Percentiles rank a stretch among this genome's conserved stretches.
Evolutionary conservation across 345 rosid species (phyloP).

Genomic region (Lepidium aucheri): DNA sequence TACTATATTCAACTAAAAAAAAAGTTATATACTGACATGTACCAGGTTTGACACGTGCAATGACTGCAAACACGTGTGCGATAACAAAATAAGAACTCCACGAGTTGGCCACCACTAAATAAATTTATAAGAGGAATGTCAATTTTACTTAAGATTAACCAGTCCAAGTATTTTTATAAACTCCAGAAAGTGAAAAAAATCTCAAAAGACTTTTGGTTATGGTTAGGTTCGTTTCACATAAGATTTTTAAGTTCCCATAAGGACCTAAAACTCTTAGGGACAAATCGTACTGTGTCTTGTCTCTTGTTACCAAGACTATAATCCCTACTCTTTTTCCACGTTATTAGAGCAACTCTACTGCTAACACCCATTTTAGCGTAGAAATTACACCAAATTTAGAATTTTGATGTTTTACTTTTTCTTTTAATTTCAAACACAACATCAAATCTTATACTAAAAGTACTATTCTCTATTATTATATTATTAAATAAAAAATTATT

Average conservation of each 20-base stretch:
- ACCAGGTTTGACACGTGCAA: conserved; percentile 31
- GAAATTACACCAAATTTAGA: too few species aligned
- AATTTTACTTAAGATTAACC: neutral
- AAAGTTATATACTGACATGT: conserved; percentile 19
- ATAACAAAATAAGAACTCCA: neutral
- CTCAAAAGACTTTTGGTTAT: neutral
- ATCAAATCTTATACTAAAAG: too few species aligned
- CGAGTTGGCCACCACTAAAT: neutral
- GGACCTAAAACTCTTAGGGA: conserved; percentile 15
- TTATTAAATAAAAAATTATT: too few species aligned
- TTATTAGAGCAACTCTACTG: too few species aligned
- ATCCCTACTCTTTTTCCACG: too few species aligned
- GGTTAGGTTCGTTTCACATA: conserved; percentile 8
- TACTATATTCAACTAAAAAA: neutral
- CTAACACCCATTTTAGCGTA: too few species aligned
- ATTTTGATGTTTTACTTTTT: too few species aligned
- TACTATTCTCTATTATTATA: too few species aligned
- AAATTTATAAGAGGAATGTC: neutral
- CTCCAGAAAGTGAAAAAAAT: neutral
- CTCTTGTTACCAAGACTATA: neutral
- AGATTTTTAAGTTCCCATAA: conserved; percentile 15
- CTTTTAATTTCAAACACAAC: too few species aligned
- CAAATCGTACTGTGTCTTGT: neutral
- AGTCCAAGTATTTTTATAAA: neutral
- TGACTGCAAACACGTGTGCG: conserved; percentile 25